Evolutionary conservation across 768 basidiomycete species (phyloP), one percentile per base, ranked within the genome.

Genomic region (Hygrocybe coccinea): DNA sequence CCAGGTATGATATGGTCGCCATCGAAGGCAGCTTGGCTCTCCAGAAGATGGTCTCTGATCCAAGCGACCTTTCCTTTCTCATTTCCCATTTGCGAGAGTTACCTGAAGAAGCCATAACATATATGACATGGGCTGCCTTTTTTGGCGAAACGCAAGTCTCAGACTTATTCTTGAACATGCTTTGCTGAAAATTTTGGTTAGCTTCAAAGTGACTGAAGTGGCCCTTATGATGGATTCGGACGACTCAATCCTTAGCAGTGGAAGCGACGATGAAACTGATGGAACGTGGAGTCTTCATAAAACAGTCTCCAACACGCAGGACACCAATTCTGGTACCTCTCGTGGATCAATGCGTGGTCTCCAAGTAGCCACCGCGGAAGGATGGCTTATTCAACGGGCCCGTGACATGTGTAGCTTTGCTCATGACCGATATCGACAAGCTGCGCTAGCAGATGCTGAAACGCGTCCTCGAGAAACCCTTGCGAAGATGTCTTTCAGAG

Each of bases 381-480:
- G 87, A 1, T 89, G 86, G 86, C 73, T 89, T 9, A 80, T 85
- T 5, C 84, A 86, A 55, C 73, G 84, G 48, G 86, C 84, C 3
- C 73, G 86, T 35, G 86, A 88, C 61, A 86, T 87, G 85, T 87
- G 85, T 67, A 84, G 80, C 61, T 87, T 87, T 67, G 74, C 84
- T 3, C 86, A 89, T 67, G 86, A 88, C 64, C 75, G 86, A 44
- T 89, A 87, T 68, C 78, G 86, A 8, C 86, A 87, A 67, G 86
- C 86, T 9, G 85, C 83, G 8, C 80, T 84, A 60, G 78, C 77
- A 3, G 84, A 86, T 65, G 81, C 76, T 0, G 74, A 77, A 38
- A 67, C 65, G 3, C 73, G 86, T 11, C 73, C 84, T 0, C 67
- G 70, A 50, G 77, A 78, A 14, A 66, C 72, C 1, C 70, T 81